Base-by-base conservation (phyloP, 768 basidiomycete species). In the Termitomyces sp. region DNA sequence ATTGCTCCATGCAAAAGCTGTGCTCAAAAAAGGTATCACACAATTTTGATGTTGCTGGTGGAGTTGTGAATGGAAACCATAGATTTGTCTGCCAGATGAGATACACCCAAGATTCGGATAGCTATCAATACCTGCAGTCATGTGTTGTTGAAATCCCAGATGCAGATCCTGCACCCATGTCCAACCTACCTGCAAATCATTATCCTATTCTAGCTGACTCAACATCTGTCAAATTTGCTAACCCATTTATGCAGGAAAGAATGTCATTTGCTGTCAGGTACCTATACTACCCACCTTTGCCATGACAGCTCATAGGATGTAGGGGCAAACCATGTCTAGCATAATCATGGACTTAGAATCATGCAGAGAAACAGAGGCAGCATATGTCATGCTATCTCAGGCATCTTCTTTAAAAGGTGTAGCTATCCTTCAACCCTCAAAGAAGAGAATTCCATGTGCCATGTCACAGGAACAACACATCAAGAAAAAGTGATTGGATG, bases 361-460 rank as follows among this genome's bases (percentile, higher is more conserved):
- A 17, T 72, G 67, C 45, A 49, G 31, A 5, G 67, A 64, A 0
- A 61, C 65, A 0, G 70, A 75, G 62, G 42, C 65, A 0, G 66
- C 72, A 4, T 77, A 77, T 62, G 72, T 75, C 3, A 77, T 76
- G 72, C 51, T 71, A 0, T 79, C 76, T 10, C 52, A 66, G 0
- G 72, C 60, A 0, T 62, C 34, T 3, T 60, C 56, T 0, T 29
- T 74, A 0, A 49, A 67, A 0, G 68, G 67, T 0, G 4, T 68
- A 12, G 47, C 61, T 0, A 55, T 68, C 1, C 42, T 65, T 1
- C 20, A 63, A 2, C 47, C 46, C 5, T 66, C 7, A 14, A 6
- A 25, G 14, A 25, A 47, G 47, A 37, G 25, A 25, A 57, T 57
- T 17, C 34, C n/a, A 11, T 34, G 48, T 55, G 14, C 25, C 8